Evolutionary conservation across 371 early-diverging fungal species (phyloP).

Genomic region (Mortierella sp.): DNA sequence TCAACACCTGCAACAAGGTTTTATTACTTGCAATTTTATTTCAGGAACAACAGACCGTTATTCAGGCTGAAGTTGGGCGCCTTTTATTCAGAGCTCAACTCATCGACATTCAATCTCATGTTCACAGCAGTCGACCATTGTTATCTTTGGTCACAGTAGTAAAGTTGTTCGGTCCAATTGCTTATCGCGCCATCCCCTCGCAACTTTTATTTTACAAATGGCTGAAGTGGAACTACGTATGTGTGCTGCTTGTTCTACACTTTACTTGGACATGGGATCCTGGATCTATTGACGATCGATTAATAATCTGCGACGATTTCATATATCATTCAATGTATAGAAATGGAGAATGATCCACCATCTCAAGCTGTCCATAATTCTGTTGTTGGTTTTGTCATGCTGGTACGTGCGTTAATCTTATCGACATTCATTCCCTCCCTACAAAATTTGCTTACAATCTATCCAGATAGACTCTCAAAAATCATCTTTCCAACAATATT

Average conservation of each 20-base stretch:
- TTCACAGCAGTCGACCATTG: not conserved
- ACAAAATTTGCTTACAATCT: no score
- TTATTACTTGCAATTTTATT: not conserved
- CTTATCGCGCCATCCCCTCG: not conserved
- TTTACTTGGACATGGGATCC: not conserved
- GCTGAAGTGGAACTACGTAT: not conserved
- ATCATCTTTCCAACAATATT: not conserved
- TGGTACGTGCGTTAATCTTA: conserved; percentile 41
- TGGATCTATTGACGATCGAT: not conserved
- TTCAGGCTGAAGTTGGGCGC: not conserved
- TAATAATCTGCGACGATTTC: not conserved
- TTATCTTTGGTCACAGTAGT: not conserved
- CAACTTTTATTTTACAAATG: not conserved
- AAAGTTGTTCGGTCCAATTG: not conserved
- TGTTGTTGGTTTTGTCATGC: conserved; percentile 43
- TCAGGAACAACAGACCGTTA: not conserved
- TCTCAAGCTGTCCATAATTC: conserved; percentile 32
- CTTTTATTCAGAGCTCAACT: not conserved
- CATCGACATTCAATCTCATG: not conserved
- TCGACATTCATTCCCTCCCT: conserved; percentile 28
- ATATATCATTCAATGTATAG: conserved; percentile 11
- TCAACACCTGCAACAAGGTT: not conserved
- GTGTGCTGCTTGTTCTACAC: not conserved
- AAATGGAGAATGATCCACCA: conserved; percentile 51
- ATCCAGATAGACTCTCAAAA: no score